phyloP scores from a whole-genome alignment of 805 yeast genomes.

The Saccharomycopsis schoenii region DNA sequence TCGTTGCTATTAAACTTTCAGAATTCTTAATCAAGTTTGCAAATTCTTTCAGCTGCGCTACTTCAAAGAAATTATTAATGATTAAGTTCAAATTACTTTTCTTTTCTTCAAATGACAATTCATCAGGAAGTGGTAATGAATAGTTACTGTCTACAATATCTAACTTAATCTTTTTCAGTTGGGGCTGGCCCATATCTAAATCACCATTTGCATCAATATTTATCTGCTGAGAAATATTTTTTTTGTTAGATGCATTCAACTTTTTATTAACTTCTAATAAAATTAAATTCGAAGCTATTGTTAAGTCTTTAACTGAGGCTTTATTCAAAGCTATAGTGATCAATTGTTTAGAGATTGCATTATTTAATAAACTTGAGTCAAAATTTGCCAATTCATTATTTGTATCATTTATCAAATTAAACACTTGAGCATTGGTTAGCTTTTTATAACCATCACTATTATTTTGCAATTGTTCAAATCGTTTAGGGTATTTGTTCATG shows the following conservation, averaged over 20 bases:
- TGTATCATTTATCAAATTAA: constrained; percentile 47
- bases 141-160: constrained; percentile 33
- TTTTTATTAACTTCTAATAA: constrained; percentile 21
- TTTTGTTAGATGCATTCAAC: constrained; percentile 15
- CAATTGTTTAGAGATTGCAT: constrained; percentile 51
- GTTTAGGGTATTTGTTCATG: constrained; percentile 8
- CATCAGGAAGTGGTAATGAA: constrained; percentile 49
- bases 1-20: constrained; percentile 18
- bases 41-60: constrained; percentile 28
- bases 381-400: constrained; percentile 53
- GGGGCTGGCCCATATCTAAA: constrained; percentile 22
- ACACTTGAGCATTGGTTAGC: constrained; percentile 52
- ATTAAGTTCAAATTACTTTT: constrained; percentile 47
- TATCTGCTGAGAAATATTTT: constrained; percentile 12
- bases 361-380: constrained; percentile 62
- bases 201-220: background rate
- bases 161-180: constrained; percentile 10
- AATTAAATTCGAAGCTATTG: constrained; percentile 61
- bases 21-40: constrained; percentile 9
- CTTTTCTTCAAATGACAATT: constrained; percentile 43
- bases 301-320: constrained; percentile 41
- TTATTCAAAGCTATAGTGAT: constrained; percentile 56
- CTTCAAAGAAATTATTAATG: constrained; percentile 46
- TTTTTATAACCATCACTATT: constrained; percentile 22
- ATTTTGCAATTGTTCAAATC: constrained; percentile 18